These are phyloP conservation scores for Trichosporon sp. DNA, from an alignment of 1,284 basidiomycete species.

Conservation along the genomic window DNA sequence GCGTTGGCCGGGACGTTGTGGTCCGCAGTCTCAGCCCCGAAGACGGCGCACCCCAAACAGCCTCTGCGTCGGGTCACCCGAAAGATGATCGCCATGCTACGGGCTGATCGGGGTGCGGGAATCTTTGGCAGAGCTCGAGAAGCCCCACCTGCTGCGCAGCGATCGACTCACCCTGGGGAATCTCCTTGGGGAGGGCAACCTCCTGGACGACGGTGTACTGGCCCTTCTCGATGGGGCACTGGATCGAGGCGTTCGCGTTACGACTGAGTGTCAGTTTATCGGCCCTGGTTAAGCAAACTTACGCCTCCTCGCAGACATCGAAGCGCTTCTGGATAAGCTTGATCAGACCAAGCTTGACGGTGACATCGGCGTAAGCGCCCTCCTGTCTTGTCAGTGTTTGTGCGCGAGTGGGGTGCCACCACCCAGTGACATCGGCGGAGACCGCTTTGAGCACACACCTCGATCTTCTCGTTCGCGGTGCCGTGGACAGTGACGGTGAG, in stretches of 20 bases:
- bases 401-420: background rate
- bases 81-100: background rate
- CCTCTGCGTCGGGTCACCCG: background rate
- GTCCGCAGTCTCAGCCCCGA: too few relatives aligned
- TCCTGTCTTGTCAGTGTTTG: slow-evolving; percentile 54
- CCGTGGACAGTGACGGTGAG: slow-evolving; percentile 78
- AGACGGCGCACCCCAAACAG: too few relatives aligned
- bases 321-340: slow-evolving; percentile 79
- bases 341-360: slow-evolving; percentile 83
- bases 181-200: slow-evolving; percentile 81
- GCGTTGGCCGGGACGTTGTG: too few relatives aligned
- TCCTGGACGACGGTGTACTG: slow-evolving; percentile 72
- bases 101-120: background rate
- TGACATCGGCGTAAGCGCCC: slow-evolving; percentile 84
- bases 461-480: slow-evolving; percentile 63
- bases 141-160: background rate
- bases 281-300: slow-evolving; percentile 54
- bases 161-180: slow-evolving; percentile 70
- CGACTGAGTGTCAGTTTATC: slow-evolving; percentile 30
- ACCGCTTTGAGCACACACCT: slow-evolving; percentile 60
- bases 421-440: too few relatives aligned
- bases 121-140: background rate
- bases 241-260: slow-evolving; percentile 49
- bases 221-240: slow-evolving; percentile 65
- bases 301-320: slow-evolving; percentile 91